Evolutionary conservation across 176 grass and related monocot species (phyloP).

Genomic region (Eleusine indica): DNA sequence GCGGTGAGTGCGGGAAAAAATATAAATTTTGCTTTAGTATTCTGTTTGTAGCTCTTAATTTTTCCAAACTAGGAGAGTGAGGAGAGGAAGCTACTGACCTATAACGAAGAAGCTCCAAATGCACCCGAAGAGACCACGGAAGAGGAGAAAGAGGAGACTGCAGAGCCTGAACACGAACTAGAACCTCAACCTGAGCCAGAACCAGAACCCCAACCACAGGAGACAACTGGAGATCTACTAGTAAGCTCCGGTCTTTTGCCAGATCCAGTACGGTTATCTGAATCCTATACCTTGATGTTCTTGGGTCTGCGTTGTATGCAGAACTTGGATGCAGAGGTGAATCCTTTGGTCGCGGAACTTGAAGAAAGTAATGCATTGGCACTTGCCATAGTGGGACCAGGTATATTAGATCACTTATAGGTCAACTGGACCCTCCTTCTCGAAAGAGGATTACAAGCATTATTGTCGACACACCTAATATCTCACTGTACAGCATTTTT

Average conservation of each 20-base stretch:
- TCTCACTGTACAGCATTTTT: not conserved
- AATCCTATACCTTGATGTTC: not conserved
- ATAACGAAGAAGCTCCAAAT: conserved; percentile 55
- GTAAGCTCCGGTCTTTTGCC: conserved; percentile 43
- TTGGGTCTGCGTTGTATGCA: conserved; percentile 39
- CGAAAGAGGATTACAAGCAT: not conserved
- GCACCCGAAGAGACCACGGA: conserved; percentile 38
- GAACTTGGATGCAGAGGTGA: conserved; percentile 79
- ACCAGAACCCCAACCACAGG: conserved; percentile 40
- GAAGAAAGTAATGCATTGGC: conserved; percentile 79
- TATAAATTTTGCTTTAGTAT: not conserved
- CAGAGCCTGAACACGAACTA: conserved; percentile 40
- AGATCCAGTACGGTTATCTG: not conserved
- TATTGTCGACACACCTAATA: not conserved
- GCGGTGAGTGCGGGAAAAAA: conserved; percentile 54
- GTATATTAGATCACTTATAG: conserved; percentile 30
- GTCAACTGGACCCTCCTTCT: not conserved
- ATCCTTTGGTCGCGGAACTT: conserved; percentile 52
- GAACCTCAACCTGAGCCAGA: conserved; percentile 45
- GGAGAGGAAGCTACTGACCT: conserved; percentile 63
- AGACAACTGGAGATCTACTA: conserved; percentile 66
- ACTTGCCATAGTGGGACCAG: conserved; percentile 75
- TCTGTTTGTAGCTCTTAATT: conserved; percentile 20
- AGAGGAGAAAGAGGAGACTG: conserved; percentile 47
- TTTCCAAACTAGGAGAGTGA: conserved; percentile 65